Percentiles rank a stretch among this genome's conserved stretches.
phyloP scores from a whole-genome alignment of 2,329 filamentous ascomycete species.

The Pezicula radicicola region DNA sequence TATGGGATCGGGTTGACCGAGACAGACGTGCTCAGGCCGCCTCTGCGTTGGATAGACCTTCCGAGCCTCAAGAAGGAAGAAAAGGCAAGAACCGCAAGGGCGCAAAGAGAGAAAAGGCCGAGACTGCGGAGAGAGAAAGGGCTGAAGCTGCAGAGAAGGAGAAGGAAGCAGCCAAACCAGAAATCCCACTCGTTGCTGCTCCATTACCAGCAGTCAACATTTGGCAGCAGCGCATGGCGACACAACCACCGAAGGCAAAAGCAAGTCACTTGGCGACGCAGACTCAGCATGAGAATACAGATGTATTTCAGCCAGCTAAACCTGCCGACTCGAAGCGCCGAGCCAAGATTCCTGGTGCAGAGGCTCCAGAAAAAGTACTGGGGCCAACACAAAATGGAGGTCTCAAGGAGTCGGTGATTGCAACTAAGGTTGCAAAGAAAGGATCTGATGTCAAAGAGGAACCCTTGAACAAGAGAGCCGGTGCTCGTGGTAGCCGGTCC shows the following conservation, averaged over 20 bases:
- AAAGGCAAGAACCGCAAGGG: constrained; percentile 29
- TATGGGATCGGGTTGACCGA: constrained; percentile 65
- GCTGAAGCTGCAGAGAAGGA: constrained; percentile 48
- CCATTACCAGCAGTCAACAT: constrained; percentile 81
- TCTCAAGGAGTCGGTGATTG: constrained; percentile 33
- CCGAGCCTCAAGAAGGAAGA: constrained; percentile 28
- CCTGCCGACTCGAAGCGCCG: constrained; percentile 35
- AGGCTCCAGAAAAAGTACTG: constrained; percentile 34
- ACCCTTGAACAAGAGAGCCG: constrained; percentile 22
- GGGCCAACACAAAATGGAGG: constrained; percentile 21
- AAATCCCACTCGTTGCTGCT: constrained; percentile 68
- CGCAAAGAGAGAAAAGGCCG: constrained; percentile 33
- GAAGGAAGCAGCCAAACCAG: constrained; percentile 54
- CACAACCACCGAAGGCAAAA: constrained; percentile 49
- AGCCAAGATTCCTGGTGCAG: constrained; percentile 31
- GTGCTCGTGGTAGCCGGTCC: constrained; percentile 23
- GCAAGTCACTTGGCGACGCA: constrained; percentile 10
- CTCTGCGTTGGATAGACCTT: constrained; percentile 62
- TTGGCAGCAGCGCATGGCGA: constrained; percentile 78
- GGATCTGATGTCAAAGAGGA: constrained; percentile 33
- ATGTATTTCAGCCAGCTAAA: constrained; percentile 19
- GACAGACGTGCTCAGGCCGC: constrained; percentile 58
- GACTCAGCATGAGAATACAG: constrained; percentile 9
- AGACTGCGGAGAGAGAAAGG: constrained; percentile 49
- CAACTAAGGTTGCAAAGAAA: constrained; percentile 35